Base-by-base conservation (phyloP, 441 rosid species). In the Biscutella auriculata region DNA sequence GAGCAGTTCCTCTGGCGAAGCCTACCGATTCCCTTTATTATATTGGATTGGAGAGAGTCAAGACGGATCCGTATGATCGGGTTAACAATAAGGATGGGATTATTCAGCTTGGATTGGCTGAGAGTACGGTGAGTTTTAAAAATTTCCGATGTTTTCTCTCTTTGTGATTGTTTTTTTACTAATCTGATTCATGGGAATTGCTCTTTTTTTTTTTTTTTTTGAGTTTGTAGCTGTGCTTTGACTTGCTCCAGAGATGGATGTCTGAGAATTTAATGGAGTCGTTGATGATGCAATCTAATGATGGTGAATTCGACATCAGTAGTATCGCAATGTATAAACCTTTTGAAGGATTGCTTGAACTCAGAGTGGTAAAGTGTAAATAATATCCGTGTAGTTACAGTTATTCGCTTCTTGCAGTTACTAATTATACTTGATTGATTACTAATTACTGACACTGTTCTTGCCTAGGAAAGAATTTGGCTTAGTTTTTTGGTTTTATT, bases 201-300 rank as follows among this genome's bases (percentile, higher is more conserved):
- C 41, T n/a, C n/a, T n/a, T n/a, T n/a, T n/a, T n/a, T n/a, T n/a
- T n/a, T 19, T 19, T 4, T 35, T 32, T 26, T 51, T 35, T 6
- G 36, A 11, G 15, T 42, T 46, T 63, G 69, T 66, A 92, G 98
- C 74, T 88, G 73, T 78, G 82, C 60, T 65, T 80, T 76, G 95
- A 84, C 88, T 84, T 88, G 82, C 81, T 88, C 9, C 65, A 76
- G 66, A 74, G 77, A 56, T 92, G 96, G 98, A 54, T 82, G 60
- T 65, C 69, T 54, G 85, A 80, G 69, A 86, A 92, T 64, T 72
- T 71, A 68, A 77, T 53, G 46, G 79, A 67, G 58, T 84, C 87
- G 23, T 19, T 19, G 21, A 69, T 86, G 10, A 26, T 71, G 61
- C 82, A 86, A 26, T 67, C 66, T 39, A 65, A 57, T 19, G 66